Evolutionary conservation across 1,284 basidiomycete genomes (phyloP).

Genomic region (Xerocomus amazonicus): DNA sequence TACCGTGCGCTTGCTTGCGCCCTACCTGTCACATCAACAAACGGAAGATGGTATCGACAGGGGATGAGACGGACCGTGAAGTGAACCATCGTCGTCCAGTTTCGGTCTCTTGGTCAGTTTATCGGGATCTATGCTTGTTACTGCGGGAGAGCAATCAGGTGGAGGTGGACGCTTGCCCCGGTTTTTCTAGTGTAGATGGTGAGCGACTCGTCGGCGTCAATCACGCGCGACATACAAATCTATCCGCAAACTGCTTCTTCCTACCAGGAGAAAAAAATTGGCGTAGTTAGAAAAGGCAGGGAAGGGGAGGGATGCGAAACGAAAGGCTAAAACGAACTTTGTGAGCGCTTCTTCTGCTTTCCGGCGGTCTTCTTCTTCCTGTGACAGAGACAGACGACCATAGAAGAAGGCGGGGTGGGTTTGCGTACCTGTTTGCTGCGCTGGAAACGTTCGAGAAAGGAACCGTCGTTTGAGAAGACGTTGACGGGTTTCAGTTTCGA

Average conservation of each 20-base stretch:
- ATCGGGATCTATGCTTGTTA: slow-evolving; percentile 32
- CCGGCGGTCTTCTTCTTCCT: slow-evolving; percentile 60
- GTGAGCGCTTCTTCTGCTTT: slow-evolving; percentile 48
- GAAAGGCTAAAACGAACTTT: slow-evolving; percentile 35
- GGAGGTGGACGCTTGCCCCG: slow-evolving; percentile 54
- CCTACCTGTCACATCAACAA: too few species aligned
- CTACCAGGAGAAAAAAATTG: slow-evolving; percentile 29
- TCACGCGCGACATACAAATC: slow-evolving; percentile 48
- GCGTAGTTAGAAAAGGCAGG: too few species aligned
- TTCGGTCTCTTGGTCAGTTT: slow-evolving; percentile 41
- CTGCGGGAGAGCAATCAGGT: slow-evolving; percentile 36
- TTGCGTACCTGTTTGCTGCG: slow-evolving; percentile 45
- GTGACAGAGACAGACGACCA: slow-evolving; percentile 1
- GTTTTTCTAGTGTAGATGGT: slow-evolving; percentile 43
- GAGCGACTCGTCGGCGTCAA: neutral
- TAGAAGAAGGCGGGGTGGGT: neutral
- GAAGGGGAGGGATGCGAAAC: neutral
- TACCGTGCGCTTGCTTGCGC: neutral
- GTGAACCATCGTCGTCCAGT: slow-evolving; percentile 14
- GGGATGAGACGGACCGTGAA: neutral
- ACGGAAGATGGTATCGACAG: too few species aligned
- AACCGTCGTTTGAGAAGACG: slow-evolving; percentile 58
- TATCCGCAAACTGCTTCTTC: slow-evolving; percentile 55
- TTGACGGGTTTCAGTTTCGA: slow-evolving; percentile 46
- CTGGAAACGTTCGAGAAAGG: slow-evolving; percentile 57